Evolutionary conservation across 1,284 basidiomycete genomes (phyloP), one percentile per base, ranked within the genome.

Genomic region (Melampsora occidentalis): DNA sequence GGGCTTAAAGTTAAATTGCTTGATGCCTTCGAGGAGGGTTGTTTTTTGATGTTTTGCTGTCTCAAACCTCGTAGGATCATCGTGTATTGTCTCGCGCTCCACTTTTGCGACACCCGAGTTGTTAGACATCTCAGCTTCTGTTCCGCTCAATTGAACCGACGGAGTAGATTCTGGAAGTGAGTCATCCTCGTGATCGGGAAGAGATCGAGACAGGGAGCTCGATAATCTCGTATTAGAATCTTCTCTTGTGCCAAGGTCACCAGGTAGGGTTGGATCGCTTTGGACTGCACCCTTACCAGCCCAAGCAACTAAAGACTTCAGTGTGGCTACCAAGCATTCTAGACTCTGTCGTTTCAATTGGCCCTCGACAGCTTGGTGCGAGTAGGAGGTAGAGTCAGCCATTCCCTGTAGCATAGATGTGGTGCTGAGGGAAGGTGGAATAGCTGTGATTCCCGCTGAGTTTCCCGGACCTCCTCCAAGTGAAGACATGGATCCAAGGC

Each of bases 1-100:
- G 14, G 97, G 95, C 84, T 98, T 99, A 85, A 91, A 95, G 84
- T 99, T 99, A 85, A 99, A 99, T 83, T 94, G 94, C 84, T 91
- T 94, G 83, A 99, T 92, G 39, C 96, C 97, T 82, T 99, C 97
- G 63, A 97, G 85, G 39, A 99, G 84, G 0, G 91, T 94, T 48
- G 93, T 99, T 86, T 99, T 99, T 85, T 94, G 92, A 84, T 94
- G 91, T 84, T 97, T 99, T 39, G 94, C 97, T 79, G 88, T 95
- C 85, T 99, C 97, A 80, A 99, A 98, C 82, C 89, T 89, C 49
- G 87, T 90, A 0, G 96, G 96, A 82, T 99, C 97, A 82, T 99
- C 97, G 69, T 84, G 80, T 10, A 82, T 82, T 28, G 78, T 81
- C 7, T 89, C 81, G 71, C 94, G 92, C 0, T 92, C 92, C 0